Evolutionary conservation across 2,329 filamentous ascomycete species (phyloP).

Genomic region (Paracorniculantispora psalliotae): DNA sequence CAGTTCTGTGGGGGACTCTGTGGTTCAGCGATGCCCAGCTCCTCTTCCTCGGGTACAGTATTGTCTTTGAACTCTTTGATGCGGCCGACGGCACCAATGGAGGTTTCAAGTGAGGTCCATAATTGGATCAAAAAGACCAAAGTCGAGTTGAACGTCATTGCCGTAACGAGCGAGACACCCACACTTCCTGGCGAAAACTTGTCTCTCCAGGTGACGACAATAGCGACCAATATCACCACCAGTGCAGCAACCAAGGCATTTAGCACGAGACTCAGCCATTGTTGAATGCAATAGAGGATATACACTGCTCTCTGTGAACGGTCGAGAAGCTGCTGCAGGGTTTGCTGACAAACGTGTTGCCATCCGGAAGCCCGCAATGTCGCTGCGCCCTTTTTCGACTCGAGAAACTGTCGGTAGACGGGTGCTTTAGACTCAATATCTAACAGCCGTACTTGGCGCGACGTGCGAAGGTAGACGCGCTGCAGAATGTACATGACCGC

Average conservation of each 20-base stretch:
- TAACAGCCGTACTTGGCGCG: slow-evolving; percentile 26
- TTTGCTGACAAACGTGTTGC: slow-evolving; percentile 17
- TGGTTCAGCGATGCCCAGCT: slow-evolving; percentile 13
- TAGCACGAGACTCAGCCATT: slow-evolving; percentile 44
- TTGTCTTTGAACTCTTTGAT: slow-evolving; percentile 23
- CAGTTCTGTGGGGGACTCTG: slow-evolving; percentile 19
- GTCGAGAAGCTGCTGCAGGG: slow-evolving; percentile 27
- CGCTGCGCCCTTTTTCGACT: slow-evolving; percentile 20
- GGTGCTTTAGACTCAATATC: slow-evolving; percentile 28
- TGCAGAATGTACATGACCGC: slow-evolving; percentile 32
- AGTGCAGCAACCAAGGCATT: slow-evolving; percentile 41
- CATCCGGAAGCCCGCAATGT: slow-evolving; percentile 33
- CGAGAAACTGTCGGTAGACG: slow-evolving; percentile 24
- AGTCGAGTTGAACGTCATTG: slow-evolving; percentile 24
- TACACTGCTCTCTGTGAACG: slow-evolving; percentile 29
- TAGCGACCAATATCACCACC: slow-evolving; percentile 38
- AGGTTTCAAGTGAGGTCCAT: slow-evolving; percentile 27
- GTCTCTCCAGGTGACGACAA: slow-evolving; percentile 34
- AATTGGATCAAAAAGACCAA: slow-evolving; percentile 28
- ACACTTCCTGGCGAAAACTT: slow-evolving; percentile 24
- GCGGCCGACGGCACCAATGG: slow-evolving; percentile 23
- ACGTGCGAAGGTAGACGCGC: slow-evolving; percentile 27
- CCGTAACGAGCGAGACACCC: slow-evolving; percentile 23
- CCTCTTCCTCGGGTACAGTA: slow-evolving; percentile 20
- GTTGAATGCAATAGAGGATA: slow-evolving; percentile 42